These are phyloP conservation scores for Coffea humblotiana DNA, from an alignment of 305 asterid species.

Conservation along the genomic window DNA sequence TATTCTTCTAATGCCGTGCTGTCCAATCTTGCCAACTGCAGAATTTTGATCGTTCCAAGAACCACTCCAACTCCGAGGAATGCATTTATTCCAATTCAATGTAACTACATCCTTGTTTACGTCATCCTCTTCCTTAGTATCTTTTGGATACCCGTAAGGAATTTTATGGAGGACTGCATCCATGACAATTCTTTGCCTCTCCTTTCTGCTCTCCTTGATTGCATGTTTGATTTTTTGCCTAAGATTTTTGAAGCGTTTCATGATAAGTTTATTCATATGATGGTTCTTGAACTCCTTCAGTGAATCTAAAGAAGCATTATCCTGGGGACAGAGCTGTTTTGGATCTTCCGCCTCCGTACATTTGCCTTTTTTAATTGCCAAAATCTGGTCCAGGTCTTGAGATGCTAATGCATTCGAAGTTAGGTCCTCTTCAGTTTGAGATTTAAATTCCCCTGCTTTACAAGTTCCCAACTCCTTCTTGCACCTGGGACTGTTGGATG, in stretches of 20 bases:
- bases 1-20: slow-evolving; percentile 37
- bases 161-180: slow-evolving; percentile 73
- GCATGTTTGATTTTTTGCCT: slow-evolving; percentile 57
- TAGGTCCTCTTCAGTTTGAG: slow-evolving; percentile 5
- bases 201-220: slow-evolving; percentile 59
- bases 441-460: slow-evolving; percentile 15
- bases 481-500: slow-evolving; percentile 2
- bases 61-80: slow-evolving; percentile 13
- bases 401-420: slow-evolving; percentile 2
- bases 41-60: slow-evolving; percentile 12
- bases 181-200: slow-evolving; percentile 66
- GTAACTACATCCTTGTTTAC: slow-evolving; percentile 11
- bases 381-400: slow-evolving; percentile 13
- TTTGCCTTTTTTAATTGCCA: slow-evolving; percentile 17
- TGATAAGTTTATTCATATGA: slow-evolving; percentile 37
- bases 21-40: slow-evolving; percentile 19
- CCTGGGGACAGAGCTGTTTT: slow-evolving; percentile 18
- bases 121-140: slow-evolving; percentile 14
- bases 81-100: slow-evolving; percentile 24
- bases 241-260: slow-evolving; percentile 62
- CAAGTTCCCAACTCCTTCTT: slow-evolving; percentile 19
- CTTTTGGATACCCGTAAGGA: slow-evolving; percentile 52
- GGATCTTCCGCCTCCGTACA: slow-evolving; percentile 19
- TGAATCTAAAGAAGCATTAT: slow-evolving; percentile 27
- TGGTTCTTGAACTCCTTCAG: slow-evolving; percentile 30